phyloP scores from a whole-genome alignment of 2,329 filamentous ascomycete genomes.

The Colletotrichum plurivorum region DNA sequence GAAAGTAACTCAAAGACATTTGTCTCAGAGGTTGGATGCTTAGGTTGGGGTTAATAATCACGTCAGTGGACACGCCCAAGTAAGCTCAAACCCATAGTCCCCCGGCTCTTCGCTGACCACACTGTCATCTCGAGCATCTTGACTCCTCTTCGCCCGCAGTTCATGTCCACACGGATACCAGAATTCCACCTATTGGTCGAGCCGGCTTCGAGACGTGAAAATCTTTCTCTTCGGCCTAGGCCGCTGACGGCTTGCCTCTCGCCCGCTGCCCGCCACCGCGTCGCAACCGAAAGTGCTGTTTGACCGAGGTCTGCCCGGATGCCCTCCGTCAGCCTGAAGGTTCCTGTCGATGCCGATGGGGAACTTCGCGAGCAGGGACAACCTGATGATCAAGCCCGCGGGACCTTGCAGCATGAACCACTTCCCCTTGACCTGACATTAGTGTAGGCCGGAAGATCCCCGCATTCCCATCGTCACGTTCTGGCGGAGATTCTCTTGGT shows the following conservation, averaged over 20 bases:
- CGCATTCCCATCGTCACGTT: conserved; percentile 3
- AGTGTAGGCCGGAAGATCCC: not conserved
- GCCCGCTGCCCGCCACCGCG: conserved; percentile 4
- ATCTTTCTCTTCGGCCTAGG: not conserved
- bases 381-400: not conserved
- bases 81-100: conserved; percentile 1
- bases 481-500: not conserved
- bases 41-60: too few species aligned
- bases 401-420: conserved; percentile 17
- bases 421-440: not conserved
- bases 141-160: conserved; percentile 14
- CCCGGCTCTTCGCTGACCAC: conserved; percentile 10
- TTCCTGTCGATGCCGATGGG: not conserved
- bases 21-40: too few species aligned
- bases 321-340: conserved; percentile 9
- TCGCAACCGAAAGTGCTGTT: conserved; percentile 2
- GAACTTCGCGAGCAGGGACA: conserved; percentile 3
- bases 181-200: not conserved
- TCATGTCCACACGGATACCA: conserved; percentile 1
- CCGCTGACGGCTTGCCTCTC: conserved; percentile 1
- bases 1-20: too few species aligned
- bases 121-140: conserved; percentile 15
- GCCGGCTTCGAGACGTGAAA: not conserved
- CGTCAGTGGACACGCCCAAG: too few species aligned
- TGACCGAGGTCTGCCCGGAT: conserved; percentile 29